These are phyloP conservation scores for Maudiozyma barnettii DNA, from an alignment of 805 yeast genomes.

Conservation along the genomic window DNA sequence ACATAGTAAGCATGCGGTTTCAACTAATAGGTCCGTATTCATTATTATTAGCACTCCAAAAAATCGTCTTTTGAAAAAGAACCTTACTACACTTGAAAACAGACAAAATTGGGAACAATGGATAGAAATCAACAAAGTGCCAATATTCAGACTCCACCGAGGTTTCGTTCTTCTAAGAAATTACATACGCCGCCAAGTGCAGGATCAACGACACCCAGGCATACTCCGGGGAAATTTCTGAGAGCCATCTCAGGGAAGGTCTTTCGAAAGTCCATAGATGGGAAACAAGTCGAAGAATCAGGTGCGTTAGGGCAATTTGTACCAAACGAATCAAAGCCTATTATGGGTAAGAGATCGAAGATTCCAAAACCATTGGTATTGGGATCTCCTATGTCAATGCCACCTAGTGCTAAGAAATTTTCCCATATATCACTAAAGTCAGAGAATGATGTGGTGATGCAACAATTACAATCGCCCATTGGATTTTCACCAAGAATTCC, in stretches of 20 bases:
- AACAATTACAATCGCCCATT: background rate
- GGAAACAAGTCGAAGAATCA: constrained; percentile 4
- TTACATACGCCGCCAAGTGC: constrained; percentile 30
- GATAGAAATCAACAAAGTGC: background rate
- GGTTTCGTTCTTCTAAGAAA: constrained; percentile 9
- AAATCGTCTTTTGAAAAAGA: too few species aligned
- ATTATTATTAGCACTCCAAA: too few species aligned
- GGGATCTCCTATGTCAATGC: constrained; percentile 17
- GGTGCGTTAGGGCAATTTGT: constrained; percentile 4
- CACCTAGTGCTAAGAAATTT: constrained; percentile 14
- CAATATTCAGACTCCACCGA: constrained; percentile 13
- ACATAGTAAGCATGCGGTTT: too few species aligned
- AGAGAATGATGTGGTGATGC: background rate
- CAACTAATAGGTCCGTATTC: too few species aligned
- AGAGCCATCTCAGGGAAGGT: constrained; percentile 22
- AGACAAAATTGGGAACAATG: background rate
- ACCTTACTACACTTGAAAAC: background rate
- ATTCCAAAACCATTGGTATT: constrained; percentile 20
- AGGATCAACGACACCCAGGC: constrained; percentile 11
- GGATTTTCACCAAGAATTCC: constrained; percentile 1
- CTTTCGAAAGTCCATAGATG: constrained; percentile 14
- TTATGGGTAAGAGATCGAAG: constrained; percentile 10
- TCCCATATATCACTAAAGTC: background rate
- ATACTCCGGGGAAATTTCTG: constrained; percentile 15
- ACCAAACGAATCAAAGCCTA: constrained; percentile 4